Evolutionary conservation across 164 flowering plant species (phyloP), one percentile per base, ranked within the genome.

Genomic region (Echeveria elegans): DNA sequence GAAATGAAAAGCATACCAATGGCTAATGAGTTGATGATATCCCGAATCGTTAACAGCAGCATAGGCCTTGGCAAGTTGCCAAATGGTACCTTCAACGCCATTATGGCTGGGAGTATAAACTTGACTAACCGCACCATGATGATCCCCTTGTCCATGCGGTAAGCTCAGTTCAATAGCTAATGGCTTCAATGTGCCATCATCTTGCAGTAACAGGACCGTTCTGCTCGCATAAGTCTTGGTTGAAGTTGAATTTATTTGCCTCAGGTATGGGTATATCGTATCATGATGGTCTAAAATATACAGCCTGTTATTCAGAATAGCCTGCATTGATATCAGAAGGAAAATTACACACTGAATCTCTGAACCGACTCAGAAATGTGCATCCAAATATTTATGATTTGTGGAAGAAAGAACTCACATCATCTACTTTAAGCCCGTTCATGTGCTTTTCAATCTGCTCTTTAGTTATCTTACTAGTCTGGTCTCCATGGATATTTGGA

Each of bases 41-140:
- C 98, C 98, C 6, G 97, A 85, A 74, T 93, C 97, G 65, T 83
- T 89, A 0, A 93, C 96, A 28, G 92, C 86, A 37, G 74, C 97
- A 74, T 89, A 89, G 68, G 97, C 98, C 74, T 94, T 94, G 18
- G 96, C 96, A 41, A 89, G 82, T 71, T 90, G 97, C 97, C 95
- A 91, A 0, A 86, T 71, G 1, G 93, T 74, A 32, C 82, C 83
- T 69, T 81, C 84, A 18, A 87, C 74, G 0, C 88, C 91, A 0
- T 79, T 34, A 38, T 82, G 81, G 11, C 86, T 80, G 5, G 90
- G 91, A 29, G 88, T 89, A 76, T 72, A 89, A 60, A 89, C 87
- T 70, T 80, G 75, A 73, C 86, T 85, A 34, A 75, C 72, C 16
- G 84, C 79, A 0, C 97, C 98, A 63, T 79, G 83, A 8, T 63